These are phyloP conservation scores for Cyclotella atomus DNA, from an alignment of 108 stramenopile genomes.

Conservation along the genomic window DNA sequence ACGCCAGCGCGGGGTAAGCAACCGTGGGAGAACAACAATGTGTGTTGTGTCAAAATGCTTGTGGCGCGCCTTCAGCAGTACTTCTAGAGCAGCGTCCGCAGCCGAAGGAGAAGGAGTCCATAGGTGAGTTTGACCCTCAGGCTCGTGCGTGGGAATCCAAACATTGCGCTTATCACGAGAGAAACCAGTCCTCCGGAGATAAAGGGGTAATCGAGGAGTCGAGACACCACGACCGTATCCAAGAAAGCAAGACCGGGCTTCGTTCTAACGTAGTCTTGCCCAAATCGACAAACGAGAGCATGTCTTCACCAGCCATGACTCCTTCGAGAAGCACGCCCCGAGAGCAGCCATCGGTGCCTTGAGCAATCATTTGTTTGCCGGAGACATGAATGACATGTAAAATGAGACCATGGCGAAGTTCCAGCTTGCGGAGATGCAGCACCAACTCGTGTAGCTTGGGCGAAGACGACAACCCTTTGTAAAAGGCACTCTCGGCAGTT, in stretches of 20 bases:
- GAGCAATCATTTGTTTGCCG: slow-evolving; percentile 33
- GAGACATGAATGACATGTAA: slow-evolving; percentile 26
- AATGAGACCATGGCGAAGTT: slow-evolving; percentile 5
- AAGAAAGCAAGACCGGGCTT: slow-evolving; percentile 7
- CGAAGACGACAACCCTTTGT: slow-evolving; percentile 18
- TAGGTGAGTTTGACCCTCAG: not conserved
- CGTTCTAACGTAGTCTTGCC: not conserved
- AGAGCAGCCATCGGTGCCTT: slow-evolving; percentile 37
- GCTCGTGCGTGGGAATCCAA: slow-evolving; percentile 19
- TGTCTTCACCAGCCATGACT: slow-evolving; percentile 18
- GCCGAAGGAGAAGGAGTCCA: slow-evolving; percentile 40
- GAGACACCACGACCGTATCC: slow-evolving; percentile 8
- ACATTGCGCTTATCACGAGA: slow-evolving; percentile 26
- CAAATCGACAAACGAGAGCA: slow-evolving; percentile 35
- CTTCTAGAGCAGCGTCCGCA: slow-evolving; percentile 35
- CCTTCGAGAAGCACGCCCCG: slow-evolving; percentile 27
- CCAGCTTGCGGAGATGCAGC: slow-evolving; percentile 3
- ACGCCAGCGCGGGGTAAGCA: slow-evolving; percentile 27
- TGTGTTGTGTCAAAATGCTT: slow-evolving; percentile 35
- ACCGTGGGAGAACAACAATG: slow-evolving; percentile 19
- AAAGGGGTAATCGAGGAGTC: not conserved
- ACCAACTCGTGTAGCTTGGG: slow-evolving; percentile 9
- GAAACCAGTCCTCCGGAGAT: slow-evolving; percentile 34
- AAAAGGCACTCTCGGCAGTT: slow-evolving; percentile 22
- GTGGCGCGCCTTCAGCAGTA: slow-evolving; percentile 33